Conservation (phyloP, 345 rosid species). For the Ceriops decandra region DNA sequence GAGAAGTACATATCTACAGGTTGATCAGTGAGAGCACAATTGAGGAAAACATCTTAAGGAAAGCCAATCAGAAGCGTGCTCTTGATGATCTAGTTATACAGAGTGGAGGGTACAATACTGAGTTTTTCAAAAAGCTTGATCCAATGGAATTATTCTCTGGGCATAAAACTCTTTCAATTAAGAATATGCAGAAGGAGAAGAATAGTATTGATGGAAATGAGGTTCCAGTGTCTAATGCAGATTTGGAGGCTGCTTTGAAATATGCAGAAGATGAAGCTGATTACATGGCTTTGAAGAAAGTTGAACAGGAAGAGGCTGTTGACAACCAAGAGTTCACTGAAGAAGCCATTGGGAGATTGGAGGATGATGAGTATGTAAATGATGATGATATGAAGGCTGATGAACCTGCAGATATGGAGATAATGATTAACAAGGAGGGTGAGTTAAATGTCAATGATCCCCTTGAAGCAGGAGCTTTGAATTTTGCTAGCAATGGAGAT, state of each 20-base stretch:
- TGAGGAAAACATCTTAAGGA: conserved; percentile 95
- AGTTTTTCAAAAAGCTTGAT: conserved; percentile 98
- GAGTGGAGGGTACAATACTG: conserved; percentile 95
- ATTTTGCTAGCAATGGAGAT: conserved; percentile 67
- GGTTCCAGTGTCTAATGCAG: conserved; percentile 72
- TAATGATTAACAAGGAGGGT: conserved; percentile 42
- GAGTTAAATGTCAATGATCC: conserved; percentile 32
- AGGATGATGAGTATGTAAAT: conserved; percentile 82
- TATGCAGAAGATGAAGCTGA: conserved; percentile 99
- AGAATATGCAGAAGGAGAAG: conserved; percentile 56
- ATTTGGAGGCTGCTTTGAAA: conserved; percentile 97
- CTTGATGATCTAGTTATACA: conserved; percentile 97
- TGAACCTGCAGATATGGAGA: conserved; percentile 58
- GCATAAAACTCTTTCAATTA: conserved; percentile 52
- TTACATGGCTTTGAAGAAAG: conserved; percentile 98
- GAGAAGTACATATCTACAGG: conserved; percentile 95
- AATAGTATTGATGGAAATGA: conserved; percentile 40
- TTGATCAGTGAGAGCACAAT: conserved; percentile 97
- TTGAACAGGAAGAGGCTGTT: conserved; percentile 98
- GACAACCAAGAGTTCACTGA: conserved; percentile 98
- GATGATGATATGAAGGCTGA: conserved; percentile 82
- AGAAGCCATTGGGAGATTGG: conserved; percentile 80
- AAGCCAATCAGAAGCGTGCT: conserved; percentile 98
- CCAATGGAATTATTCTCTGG: conserved; percentile 96
- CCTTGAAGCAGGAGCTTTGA: conserved; percentile 53